Base-by-base conservation (phyloP, 2,329 filamentous ascomycete species). In the Xylaria sp. region DNA sequence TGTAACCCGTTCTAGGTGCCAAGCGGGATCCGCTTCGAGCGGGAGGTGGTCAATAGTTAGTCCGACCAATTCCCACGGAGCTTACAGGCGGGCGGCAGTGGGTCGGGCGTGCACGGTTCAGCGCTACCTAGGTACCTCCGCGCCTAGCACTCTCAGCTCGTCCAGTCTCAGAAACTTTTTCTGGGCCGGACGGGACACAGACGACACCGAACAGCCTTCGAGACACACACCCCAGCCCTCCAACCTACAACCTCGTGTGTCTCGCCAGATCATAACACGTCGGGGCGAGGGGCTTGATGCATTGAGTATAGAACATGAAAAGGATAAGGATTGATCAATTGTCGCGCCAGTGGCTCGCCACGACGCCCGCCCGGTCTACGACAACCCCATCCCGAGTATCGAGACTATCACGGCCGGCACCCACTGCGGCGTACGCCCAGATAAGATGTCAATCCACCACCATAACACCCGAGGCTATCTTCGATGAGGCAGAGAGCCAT, bases 271-370 rank as follows among this genome's bases (percentile, higher is more conserved):
- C 52, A 52, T 56, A 65, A 63, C 48, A 56, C 69, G 68, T 53
- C 74, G 76, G 74, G 72, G 72, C 72, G 73, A 74, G 70, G 70
- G 63, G 69, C 68, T 69, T 65, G 63, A 66, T 62, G 63, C 64
- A 62, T 50, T 45, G 28, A 73, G 4, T 18, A 20, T 20, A 18
- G 52, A 55, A 76, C 74, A 89, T 90, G 87, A 89, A 88, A 83
- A 86, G 86, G 81, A 82, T 90, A 85, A 83, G 86, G 75, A 77
- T 89, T 76, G 84, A 86, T 74, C 83, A 84, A 82, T 86, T 87
- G 83, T 85, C 87, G 76, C 82, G 83, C 78, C 88, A 88, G 83
- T 82, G 87, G 82, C 84, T 89, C 77, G 82, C 74, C 57, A 65
- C 71, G 13, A 66, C 81, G 52, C 80, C 82, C 64, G 78, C 80